Evolutionary conservation across 2,329 filamentous ascomycete genomes (phyloP).

Genomic region (Albifimbria verrucaria): DNA sequence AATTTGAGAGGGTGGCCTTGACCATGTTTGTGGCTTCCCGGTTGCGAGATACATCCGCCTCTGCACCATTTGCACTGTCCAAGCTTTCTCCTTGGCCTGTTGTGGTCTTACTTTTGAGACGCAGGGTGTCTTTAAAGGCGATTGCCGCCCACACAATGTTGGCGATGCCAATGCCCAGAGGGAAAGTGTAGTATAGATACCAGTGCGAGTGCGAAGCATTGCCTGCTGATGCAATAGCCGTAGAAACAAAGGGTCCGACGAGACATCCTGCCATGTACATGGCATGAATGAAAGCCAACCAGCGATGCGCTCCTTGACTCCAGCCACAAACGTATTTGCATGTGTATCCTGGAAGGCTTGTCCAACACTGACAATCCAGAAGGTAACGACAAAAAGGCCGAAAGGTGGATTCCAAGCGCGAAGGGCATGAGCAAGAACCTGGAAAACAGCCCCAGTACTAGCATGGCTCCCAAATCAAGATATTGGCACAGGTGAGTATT

Average conservation of each 20-base stretch:
- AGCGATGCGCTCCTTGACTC: conserved; percentile 51
- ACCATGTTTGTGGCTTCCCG: conserved; percentile 40
- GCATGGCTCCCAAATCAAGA: conserved; percentile 53
- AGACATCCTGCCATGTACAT: conserved; percentile 58
- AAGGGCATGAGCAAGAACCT: conserved; percentile 51
- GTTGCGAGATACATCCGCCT: conserved; percentile 10
- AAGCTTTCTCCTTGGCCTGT: conserved; percentile 6
- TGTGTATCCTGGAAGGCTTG: conserved; percentile 64
- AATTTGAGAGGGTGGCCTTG: conserved; percentile 38
- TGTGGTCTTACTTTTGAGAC: conserved; percentile 17
- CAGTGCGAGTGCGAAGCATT: conserved; percentile 40
- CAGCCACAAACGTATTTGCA: conserved; percentile 58
- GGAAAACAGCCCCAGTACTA: conserved; percentile 54
- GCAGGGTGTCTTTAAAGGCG: conserved; percentile 48
- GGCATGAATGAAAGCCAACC: conserved; percentile 62
- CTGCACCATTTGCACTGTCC: conserved; percentile 3
- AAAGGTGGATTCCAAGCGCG: conserved; percentile 57
- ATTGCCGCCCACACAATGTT: conserved; percentile 45
- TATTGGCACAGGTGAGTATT: conserved; percentile 51
- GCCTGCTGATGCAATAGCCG: conserved; percentile 41
- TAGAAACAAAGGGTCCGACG: conserved; percentile 53
- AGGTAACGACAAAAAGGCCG: conserved; percentile 52
- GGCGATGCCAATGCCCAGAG: conserved; percentile 47
- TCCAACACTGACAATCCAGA: conserved; percentile 55
- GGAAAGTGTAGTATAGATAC: conserved; percentile 55